phyloP scores from a whole-genome alignment of 2,329 filamentous ascomycete species.

The Diaporthe vaccinii region DNA sequence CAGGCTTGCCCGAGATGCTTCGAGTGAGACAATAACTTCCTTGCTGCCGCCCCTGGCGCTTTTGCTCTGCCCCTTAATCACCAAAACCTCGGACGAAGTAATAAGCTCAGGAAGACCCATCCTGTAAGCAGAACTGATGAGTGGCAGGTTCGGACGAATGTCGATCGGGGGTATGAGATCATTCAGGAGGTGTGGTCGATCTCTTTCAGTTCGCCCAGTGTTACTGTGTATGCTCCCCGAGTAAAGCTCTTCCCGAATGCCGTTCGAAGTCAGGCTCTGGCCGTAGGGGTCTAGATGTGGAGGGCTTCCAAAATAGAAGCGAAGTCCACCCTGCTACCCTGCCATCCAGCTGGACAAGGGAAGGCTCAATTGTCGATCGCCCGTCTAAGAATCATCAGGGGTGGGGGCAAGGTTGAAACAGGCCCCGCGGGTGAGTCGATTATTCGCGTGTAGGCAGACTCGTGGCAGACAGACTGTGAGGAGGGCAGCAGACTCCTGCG shows the following conservation, averaged over 20 bases:
- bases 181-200: slow-evolving; percentile 16
- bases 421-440: neutral
- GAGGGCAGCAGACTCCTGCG: neutral
- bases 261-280: neutral
- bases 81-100: slow-evolving; percentile 10
- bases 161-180: slow-evolving; percentile 21
- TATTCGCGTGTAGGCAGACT: neutral
- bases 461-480: neutral
- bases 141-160: slow-evolving; percentile 27
- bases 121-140: slow-evolving; percentile 14
- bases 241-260: neutral
- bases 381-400: slow-evolving; percentile 1
- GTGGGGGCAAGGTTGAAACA: slow-evolving; percentile 28
- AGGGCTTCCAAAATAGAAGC: slow-evolving; percentile 18
- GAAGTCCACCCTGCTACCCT: slow-evolving; percentile 16
- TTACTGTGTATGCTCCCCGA: neutral
- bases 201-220: neutral
- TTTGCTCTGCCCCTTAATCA: slow-evolving; percentile 23
- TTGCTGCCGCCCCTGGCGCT: slow-evolving; percentile 2
- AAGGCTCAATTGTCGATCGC: slow-evolving; percentile 6
- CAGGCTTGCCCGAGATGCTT: neutral
- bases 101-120: neutral
- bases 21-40: neutral
- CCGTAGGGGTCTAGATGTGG: slow-evolving; percentile 4
- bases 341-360: slow-evolving; percentile 12